phyloP scores from a whole-genome alignment of 129 eudicot species.

The Flaveria ramosissima region DNA sequence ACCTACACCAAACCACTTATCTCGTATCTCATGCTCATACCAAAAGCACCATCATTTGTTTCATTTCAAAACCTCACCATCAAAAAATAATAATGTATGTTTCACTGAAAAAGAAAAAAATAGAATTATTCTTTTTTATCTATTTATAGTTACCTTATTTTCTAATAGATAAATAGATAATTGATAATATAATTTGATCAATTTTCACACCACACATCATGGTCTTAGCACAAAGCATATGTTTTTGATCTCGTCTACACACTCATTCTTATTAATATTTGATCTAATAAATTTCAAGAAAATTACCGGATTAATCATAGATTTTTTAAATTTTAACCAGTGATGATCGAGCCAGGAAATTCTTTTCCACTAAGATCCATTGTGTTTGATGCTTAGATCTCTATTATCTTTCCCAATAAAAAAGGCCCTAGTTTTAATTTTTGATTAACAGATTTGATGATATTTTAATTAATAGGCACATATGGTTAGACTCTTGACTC shows the following conservation, averaged over 20 bases:
- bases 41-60: not conserved
- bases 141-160: not conserved
- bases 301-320: not conserved
- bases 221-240: constrained; percentile 1
- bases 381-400: not conserved
- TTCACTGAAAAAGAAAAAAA: not conserved
- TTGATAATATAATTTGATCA: not conserved
- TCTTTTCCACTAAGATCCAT: no score
- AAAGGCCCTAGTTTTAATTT: not conserved
- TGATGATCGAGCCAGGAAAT: no score
- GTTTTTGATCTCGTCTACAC: not conserved
- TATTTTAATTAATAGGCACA: not conserved
- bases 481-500: not conserved
- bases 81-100: not conserved
- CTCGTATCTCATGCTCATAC: not conserved
- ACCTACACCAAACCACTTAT: not conserved
- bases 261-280: not conserved
- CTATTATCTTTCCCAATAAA: no score
- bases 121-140: not conserved
- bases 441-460: not conserved
- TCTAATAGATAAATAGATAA: not conserved
- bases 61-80: not conserved
- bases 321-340: not conserved
- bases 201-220: not conserved
- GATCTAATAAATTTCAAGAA: not conserved